Evolutionary conservation across 768 basidiomycete species (phyloP), one percentile per base, ranked within the genome.

Genomic region (Cystofilobasidium macerans): DNA sequence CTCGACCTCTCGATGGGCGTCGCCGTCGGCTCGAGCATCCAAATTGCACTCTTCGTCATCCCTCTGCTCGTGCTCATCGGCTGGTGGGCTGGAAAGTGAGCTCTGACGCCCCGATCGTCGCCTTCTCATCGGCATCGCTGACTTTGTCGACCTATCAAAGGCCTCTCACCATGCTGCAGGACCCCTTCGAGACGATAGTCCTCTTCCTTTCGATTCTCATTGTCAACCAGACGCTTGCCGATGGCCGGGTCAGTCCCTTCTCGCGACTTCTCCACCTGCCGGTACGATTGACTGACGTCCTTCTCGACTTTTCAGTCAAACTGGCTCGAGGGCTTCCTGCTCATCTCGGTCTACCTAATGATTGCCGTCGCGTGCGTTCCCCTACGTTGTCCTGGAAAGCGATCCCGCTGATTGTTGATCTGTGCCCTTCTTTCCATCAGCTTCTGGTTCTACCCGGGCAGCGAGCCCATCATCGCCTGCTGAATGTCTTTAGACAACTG

Each of bases 171-270:
- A 78, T 93, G 62, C 79, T 92, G 40, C 93, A 94, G 72, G 92
- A 94, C 74, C 87, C 89, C 2, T 53, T 87, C 73, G 88, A 93
- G 78, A 86, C 87, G 0, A 78, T 93, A 53, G 84, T 84, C 47
- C 70, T 79, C 58, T 74, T 73, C 67, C 65, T 73, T 26, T 72
- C 72, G 16, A 69, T 90, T n/a, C 78, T 89, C 68, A 88, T 87
- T 16, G 86, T 91, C 76, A 88, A 86, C 71, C 85, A 87, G 70
- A 85, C 86, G 24, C 83, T 90, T 0, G 80, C 84, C 61, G 89
- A 92, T 72, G 88, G 87, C 13, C 85, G 85, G 72, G 86, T 84
- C 22, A n/a, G 26, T 24, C 56, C 14, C 13, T 20, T 36, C 57
- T n/a, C 22, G 8, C 57, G 1, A 24, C 12, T 24, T 35, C 26